Evolutionary conservation across 768 basidiomycete genomes (phyloP), one percentile per base, ranked within the genome.

Genomic region (Suillus placidus): DNA sequence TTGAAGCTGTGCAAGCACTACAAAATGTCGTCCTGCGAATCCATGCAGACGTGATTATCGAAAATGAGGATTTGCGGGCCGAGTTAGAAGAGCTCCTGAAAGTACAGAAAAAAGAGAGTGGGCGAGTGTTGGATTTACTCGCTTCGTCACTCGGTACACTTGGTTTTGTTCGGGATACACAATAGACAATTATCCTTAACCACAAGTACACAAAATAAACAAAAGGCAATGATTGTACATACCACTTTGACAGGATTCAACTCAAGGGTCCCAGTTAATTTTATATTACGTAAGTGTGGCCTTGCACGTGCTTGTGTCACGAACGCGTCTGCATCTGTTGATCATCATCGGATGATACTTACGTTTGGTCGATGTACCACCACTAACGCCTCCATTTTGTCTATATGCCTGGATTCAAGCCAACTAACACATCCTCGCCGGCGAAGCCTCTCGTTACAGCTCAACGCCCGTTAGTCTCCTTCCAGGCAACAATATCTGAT

Each of bases 1-100:
- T 97, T 72, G 97, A 99, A 77, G 95, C 94, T 14, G 92, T 97
- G 4, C 95, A 99, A 76, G 86, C 95, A 1, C 83, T 96, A 73
- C 84, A 95, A 71, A 88, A 83, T 68, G 90, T 97, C 2, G 94
- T 97, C 76, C 78, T 99, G 49, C 87, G 87, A 20, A 83, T 92
- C 61, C 96, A 99, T 73, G 90, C 90, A 4, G 95, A 99, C 63
- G 80, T 89, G 0, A 79, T 99, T 37, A 82, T 94, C 38, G 83
- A 81, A 26, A 93, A 93, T 72, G 74, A 76, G 3, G 95, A 95
- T 75, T 71, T 96, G 66, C 78, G 79, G 62, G 74, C 72, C 4
- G 82, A 82, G 23, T 70, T 99, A 72, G 81, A 87, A 70, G 79
- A 71, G 65, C 74, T 99, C 63, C 76, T 84, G 69, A 81, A 78